These are phyloP conservation scores for Cercospora zeae-maydis DNA, from an alignment of 2,329 filamentous ascomycete genomes.

Conservation along the genomic window DNA sequence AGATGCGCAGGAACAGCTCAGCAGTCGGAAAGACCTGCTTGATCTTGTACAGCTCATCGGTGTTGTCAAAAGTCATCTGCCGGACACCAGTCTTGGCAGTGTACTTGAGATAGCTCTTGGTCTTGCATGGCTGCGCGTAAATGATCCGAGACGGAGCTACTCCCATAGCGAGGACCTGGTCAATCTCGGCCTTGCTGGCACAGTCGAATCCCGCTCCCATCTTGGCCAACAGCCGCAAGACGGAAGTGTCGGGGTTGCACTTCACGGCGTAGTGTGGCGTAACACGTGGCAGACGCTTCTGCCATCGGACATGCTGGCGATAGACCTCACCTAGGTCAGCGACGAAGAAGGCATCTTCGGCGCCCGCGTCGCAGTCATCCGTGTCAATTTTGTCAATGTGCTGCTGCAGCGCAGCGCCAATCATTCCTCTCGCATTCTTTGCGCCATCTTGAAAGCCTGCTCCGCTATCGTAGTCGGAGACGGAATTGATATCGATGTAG, in stretches of 20 bases:
- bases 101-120: slow-evolving; percentile 92
- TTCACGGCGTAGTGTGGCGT: slow-evolving; percentile 99
- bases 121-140: slow-evolving; percentile 99
- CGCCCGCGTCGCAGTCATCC: slow-evolving; percentile 82
- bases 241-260: slow-evolving; percentile 91
- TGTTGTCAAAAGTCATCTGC: slow-evolving; percentile 99
- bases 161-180: slow-evolving; percentile 79
- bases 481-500: slow-evolving; percentile 16
- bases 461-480: slow-evolving; percentile 27
- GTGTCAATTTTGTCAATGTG: slow-evolving; percentile 81
- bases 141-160: slow-evolving; percentile 89
- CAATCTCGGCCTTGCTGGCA: slow-evolving; percentile 95
- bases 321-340: slow-evolving; percentile 98
- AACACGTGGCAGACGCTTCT: slow-evolving; percentile 84
- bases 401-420: slow-evolving; percentile 80
- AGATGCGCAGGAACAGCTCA: slow-evolving; percentile 88
- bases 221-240: slow-evolving; percentile 80
- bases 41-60: slow-evolving; percentile 96
- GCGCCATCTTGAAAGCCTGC: slow-evolving; percentile 47
- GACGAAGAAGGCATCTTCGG: slow-evolving; percentile 97
- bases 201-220: slow-evolving; percentile 97
- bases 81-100: slow-evolving; percentile 80
- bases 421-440: slow-evolving; percentile 67
- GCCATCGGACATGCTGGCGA: slow-evolving; percentile 97
- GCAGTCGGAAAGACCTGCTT: slow-evolving; percentile 85